Conservation (phyloP, 208 protist genomes). For the Crithidia expoeki region DNA sequence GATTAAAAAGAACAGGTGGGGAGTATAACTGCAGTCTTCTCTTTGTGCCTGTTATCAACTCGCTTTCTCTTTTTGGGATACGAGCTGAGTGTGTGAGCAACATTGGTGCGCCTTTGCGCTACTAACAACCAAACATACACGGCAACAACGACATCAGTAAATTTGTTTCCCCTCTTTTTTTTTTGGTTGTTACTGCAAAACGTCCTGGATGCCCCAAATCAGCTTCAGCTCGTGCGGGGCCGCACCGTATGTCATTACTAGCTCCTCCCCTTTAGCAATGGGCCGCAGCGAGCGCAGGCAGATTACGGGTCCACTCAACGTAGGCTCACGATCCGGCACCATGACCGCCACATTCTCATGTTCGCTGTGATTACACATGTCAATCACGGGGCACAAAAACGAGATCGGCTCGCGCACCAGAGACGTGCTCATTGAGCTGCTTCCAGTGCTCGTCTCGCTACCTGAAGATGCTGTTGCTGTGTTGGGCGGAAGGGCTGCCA, state of each 20-base stretch:
- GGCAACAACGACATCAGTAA: not conserved
- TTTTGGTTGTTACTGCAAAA: conserved; percentile 38
- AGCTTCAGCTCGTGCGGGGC: conserved; percentile 60
- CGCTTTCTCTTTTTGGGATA: too few species aligned
- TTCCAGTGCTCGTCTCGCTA: not conserved
- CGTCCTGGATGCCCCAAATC: conserved; percentile 81
- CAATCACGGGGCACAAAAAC: conserved; percentile 83
- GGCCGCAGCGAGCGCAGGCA: conserved; percentile 71
- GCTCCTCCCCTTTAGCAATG: conserved; percentile 77
- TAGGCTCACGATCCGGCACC: conserved; percentile 46
- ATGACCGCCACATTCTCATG: conserved; percentile 87
- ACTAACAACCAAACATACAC: not conserved
- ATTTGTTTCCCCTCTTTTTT: conserved; percentile 1
- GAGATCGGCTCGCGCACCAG: conserved; percentile 73
- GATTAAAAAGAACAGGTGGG: too few species aligned
- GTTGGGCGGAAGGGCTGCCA: conserved; percentile 10
- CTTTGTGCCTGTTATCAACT: too few species aligned
- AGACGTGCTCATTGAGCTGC: not conserved
- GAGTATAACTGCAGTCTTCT: too few species aligned
- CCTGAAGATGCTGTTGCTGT: not conserved
- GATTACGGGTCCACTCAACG: conserved; percentile 54
- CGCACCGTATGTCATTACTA: conserved; percentile 80
- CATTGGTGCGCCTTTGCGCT: too few species aligned
- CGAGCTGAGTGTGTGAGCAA: too few species aligned
- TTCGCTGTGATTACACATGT: conserved; percentile 87